Evolutionary conservation across 352 stramenopile species (phyloP).

Genomic region (Pythium dissotocum): DNA sequence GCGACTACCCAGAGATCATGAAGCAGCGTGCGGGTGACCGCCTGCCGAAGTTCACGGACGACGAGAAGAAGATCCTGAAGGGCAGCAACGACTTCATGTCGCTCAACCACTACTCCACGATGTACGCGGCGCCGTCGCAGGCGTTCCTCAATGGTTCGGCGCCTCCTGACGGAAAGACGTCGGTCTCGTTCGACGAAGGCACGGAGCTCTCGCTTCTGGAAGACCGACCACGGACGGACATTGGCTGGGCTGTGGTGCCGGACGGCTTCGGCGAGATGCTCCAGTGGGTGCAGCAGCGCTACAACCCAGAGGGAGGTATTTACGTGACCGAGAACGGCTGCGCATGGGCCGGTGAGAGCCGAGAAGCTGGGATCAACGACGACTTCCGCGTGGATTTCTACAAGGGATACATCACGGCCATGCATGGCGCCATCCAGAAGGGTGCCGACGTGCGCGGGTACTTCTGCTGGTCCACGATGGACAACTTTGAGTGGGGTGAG

Average conservation of each 20-base stretch:
- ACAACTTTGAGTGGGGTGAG: not conserved
- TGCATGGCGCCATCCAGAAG: not conserved
- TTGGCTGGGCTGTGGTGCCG: not conserved
- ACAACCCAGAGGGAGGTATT: not conserved
- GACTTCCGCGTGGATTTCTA: not conserved
- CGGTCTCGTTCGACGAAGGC: not conserved
- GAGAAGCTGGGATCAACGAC: not conserved
- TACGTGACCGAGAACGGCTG: not conserved
- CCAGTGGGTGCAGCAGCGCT: not conserved
- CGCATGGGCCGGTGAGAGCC: not conserved
- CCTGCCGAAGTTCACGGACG: not conserved
- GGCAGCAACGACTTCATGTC: slow-evolving; percentile 4
- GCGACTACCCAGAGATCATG: slow-evolving; percentile 93
- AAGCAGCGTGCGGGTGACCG: slow-evolving; percentile 47
- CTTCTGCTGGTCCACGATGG: not conserved
- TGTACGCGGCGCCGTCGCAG: not conserved
- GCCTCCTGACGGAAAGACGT: not conserved
- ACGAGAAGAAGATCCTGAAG: slow-evolving; percentile 2
- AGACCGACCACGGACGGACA: not conserved
- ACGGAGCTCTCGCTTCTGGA: not conserved
- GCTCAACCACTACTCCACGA: slow-evolving; percentile 51
- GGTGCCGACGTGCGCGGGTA: not conserved
- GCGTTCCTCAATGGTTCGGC: slow-evolving; percentile 8
- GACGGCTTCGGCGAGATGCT: not conserved
- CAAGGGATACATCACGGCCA: not conserved